Conservation (phyloP, 441 rosid genomes). For the Populus hybrid region DNA sequence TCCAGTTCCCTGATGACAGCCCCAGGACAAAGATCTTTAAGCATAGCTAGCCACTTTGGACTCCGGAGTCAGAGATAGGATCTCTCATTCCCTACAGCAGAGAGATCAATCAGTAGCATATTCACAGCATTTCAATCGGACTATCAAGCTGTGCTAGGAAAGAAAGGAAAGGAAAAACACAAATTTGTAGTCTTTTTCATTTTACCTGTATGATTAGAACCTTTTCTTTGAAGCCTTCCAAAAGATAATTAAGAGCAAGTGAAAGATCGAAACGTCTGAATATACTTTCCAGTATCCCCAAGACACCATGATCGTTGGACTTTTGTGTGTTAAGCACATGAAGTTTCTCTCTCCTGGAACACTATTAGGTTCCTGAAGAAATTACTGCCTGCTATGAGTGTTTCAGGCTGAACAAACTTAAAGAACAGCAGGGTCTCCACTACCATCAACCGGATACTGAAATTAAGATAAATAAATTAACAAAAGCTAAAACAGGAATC, state of each 20-base stretch:
- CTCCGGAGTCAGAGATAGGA: slow-evolving; percentile 59
- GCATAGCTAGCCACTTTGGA: slow-evolving; percentile 51
- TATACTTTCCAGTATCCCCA: slow-evolving; percentile 73
- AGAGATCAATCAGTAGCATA: not conserved
- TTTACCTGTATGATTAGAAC: slow-evolving; percentile 70
- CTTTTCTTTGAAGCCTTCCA: slow-evolving; percentile 54
- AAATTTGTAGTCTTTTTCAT: not conserved
- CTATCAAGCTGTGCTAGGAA: slow-evolving; percentile 3
- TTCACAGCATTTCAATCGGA: slow-evolving; percentile 1
- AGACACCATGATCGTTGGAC: slow-evolving; percentile 84
- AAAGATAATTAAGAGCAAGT: slow-evolving; percentile 70
- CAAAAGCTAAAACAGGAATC: slow-evolving; percentile 24
- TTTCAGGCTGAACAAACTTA: not conserved
- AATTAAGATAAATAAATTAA: slow-evolving; percentile 10
- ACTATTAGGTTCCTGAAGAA: slow-evolving; percentile 1
- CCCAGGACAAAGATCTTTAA: slow-evolving; percentile 52
- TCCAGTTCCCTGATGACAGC: slow-evolving; percentile 51
- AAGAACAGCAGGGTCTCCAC: slow-evolving; percentile 66
- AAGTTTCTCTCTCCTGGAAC: slow-evolving; percentile 59
- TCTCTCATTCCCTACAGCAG: slow-evolving; percentile 72
- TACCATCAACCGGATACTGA: slow-evolving; percentile 70
- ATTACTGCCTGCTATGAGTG: not conserved
- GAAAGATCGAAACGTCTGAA: slow-evolving; percentile 70
- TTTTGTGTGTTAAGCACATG: slow-evolving; percentile 50
- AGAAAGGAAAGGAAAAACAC: not conserved